A percentile compares a stretch with the other conserved stretches of the same genome.
Evolutionary conservation across 2,329 filamentous ascomycete genomes (phyloP).

Genomic region (Xylaria sp.): DNA sequence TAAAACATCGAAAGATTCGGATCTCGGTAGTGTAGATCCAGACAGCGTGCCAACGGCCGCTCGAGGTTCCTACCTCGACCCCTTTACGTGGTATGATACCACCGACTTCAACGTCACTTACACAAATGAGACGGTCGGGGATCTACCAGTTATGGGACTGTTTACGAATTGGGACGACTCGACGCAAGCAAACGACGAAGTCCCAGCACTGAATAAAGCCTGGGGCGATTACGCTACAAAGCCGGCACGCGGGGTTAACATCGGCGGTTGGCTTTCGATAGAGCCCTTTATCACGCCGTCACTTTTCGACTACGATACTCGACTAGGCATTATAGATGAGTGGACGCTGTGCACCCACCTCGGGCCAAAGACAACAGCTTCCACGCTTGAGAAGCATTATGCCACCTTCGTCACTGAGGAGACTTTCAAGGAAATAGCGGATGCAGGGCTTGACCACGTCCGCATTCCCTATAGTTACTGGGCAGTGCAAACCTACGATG

Average conservation of each 20-base stretch:
- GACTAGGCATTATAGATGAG: constrained; percentile 82
- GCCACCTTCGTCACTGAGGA: constrained; percentile 86
- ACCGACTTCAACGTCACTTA: constrained; percentile 94
- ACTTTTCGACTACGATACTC: constrained; percentile 77
- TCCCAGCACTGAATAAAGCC: constrained; percentile 77
- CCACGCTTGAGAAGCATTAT: constrained; percentile 89
- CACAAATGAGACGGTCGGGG: constrained; percentile 84
- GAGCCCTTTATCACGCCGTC: constrained; percentile 97
- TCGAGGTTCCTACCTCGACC: constrained; percentile 83
- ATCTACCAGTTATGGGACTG: constrained; percentile 90
- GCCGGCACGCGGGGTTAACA: constrained; percentile 88
- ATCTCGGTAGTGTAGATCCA: constrained; percentile 64
- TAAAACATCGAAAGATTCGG: constrained; percentile 53
- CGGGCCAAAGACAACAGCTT: constrained; percentile 70
- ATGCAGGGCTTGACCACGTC: constrained; percentile 94
- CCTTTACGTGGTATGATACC: constrained; percentile 91
- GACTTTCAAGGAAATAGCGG: constrained; percentile 85
- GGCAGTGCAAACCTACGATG: constrained; percentile 86
- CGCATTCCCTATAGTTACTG: constrained; percentile 96
- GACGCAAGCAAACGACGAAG: constrained; percentile 78
- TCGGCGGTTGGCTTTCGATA: constrained; percentile 93
- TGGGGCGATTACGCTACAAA: constrained; percentile 82
- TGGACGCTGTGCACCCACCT: constrained; percentile 81
- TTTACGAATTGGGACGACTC: constrained; percentile 88
- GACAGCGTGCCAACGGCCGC: constrained; percentile 72